Percentiles rank a stretch among this genome's conserved stretches.
These are phyloP conservation scores for Curvularia verruculosa DNA, from an alignment of 2,329 filamentous ascomycete species.

Conservation along the genomic window DNA sequence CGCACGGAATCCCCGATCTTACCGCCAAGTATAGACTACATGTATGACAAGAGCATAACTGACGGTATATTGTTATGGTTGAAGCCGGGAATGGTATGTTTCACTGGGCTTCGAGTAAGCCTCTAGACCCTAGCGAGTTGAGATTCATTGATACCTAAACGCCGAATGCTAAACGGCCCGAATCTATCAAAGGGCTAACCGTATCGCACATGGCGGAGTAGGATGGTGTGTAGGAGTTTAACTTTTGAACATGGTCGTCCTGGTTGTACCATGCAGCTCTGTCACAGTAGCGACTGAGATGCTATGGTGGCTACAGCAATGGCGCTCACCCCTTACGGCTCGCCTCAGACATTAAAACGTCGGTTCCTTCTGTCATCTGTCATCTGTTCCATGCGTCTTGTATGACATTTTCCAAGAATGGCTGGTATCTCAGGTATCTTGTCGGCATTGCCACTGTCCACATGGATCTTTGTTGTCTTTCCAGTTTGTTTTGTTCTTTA, in stretches of 20 bases:
- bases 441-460: conserved; percentile 6
- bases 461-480: conserved; percentile 14
- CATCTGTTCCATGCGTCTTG: not conserved
- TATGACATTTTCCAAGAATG: not conserved
- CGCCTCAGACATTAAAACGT: not conserved
- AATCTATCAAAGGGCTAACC: not conserved
- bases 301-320: not conserved
- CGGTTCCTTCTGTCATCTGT: not conserved
- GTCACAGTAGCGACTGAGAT: not conserved
- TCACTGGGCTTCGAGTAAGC: not conserved
- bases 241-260: not conserved
- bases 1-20: not conserved
- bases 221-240: not conserved
- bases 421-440: conserved; percentile 1
- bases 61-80: not conserved
- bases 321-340: not conserved
- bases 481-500: conserved; percentile 12
- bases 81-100: not conserved
- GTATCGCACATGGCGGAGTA: not conserved
- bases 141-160: not conserved
- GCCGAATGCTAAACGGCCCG: not conserved
- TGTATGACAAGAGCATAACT: not conserved
- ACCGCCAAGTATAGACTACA: not conserved
- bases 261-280: not conserved
- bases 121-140: not conserved